Evolutionary conservation across 257 asterid genomes (phyloP).

Genomic region (Solanum tarapatanum): DNA sequence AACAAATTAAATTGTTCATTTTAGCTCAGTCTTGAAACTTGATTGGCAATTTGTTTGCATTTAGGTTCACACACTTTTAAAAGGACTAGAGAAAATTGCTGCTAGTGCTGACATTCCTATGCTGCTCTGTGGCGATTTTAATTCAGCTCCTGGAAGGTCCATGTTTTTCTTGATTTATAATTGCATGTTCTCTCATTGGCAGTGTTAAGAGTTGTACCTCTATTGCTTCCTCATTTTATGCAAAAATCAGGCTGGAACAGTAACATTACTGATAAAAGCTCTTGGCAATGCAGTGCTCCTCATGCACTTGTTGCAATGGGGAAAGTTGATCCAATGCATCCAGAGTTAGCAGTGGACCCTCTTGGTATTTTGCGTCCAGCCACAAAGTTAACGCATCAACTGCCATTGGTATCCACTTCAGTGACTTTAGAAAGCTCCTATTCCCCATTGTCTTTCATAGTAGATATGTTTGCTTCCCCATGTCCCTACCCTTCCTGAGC

Average conservation of each 20-base stretch:
- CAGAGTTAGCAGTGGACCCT: constrained; percentile 77
- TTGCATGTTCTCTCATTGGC: background rate
- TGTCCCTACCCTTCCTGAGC: background rate
- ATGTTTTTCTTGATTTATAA: background rate
- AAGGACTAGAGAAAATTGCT: constrained; percentile 96
- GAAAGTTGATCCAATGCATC: constrained; percentile 81
- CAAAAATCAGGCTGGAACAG: background rate
- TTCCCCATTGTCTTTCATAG: background rate
- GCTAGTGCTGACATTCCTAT: constrained; percentile 89
- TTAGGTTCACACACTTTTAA: constrained; percentile 84
- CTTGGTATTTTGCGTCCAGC: constrained; percentile 72
- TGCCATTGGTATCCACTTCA: constrained; percentile 62
- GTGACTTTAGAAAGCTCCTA: background rate
- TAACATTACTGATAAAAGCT: background rate
- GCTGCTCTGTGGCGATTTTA: constrained; percentile 97
- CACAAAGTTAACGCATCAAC: constrained; percentile 59
- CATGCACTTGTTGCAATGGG: constrained; percentile 96
- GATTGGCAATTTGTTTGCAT: background rate
- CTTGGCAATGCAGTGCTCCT: constrained; percentile 60
- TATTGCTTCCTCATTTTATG: background rate
- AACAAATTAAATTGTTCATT: background rate
- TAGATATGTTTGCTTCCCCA: background rate
- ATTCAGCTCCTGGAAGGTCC: constrained; percentile 91
- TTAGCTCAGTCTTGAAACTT: background rate
- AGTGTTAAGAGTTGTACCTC: background rate